A percentile compares a stretch with the other conserved stretches of the same genome.
Conservation (phyloP, 768 basidiomycete species). For the Pleurotus eryngii region DNA sequence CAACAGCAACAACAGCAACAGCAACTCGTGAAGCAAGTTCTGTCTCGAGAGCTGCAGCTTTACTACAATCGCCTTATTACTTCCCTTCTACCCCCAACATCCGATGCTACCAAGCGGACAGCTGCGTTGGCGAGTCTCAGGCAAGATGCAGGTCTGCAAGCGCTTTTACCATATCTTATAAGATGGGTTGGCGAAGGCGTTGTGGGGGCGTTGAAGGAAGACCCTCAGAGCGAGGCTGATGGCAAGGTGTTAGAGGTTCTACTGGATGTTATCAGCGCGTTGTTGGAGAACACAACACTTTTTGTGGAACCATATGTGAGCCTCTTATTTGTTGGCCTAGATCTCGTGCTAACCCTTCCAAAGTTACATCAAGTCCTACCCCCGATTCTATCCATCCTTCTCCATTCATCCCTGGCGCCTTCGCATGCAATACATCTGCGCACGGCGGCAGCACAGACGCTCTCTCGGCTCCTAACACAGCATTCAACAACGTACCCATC, state of each 20-base stretch:
- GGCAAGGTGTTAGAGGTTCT: conserved; percentile 75
- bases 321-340: conserved; percentile 11
- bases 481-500: conserved; percentile 89
- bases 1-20: conserved; percentile 55
- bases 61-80: conserved; percentile 91
- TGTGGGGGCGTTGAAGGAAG: conserved; percentile 57
- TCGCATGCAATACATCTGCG: conserved; percentile 72
- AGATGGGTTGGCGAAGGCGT: conserved; percentile 94
- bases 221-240: conserved; percentile 57
- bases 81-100: conserved; percentile 69
- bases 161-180: conserved; percentile 89
- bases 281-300: conserved; percentile 82
- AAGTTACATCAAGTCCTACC: conserved; percentile 96
- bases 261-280: conserved; percentile 79
- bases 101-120: conserved; percentile 69
- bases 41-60: conserved; percentile 90
- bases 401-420: conserved; percentile 81
- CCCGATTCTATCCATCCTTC: conserved; percentile 84
- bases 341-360: background rate
- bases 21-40: conserved; percentile 84
- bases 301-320: conserved; percentile 96
- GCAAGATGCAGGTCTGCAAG: conserved; percentile 87
- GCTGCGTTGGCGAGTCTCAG: conserved; percentile 90
- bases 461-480: conserved; percentile 76
- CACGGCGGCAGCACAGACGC: conserved; percentile 76